phyloP scores from a whole-genome alignment of 2,329 filamentous ascomycete species.

The Lachnellula cervina region DNA sequence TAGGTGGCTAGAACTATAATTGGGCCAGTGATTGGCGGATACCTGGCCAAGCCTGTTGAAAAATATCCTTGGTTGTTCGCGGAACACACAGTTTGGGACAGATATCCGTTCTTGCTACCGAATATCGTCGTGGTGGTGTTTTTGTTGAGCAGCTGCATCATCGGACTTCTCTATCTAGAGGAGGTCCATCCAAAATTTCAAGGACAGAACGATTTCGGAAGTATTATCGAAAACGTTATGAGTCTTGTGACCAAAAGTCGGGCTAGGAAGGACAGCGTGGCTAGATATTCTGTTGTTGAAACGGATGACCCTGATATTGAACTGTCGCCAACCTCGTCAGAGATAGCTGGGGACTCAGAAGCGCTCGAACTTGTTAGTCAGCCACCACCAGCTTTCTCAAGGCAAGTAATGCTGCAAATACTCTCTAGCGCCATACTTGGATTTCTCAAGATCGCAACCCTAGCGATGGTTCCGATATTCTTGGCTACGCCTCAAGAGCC shows the following conservation, averaged over 20 bases:
- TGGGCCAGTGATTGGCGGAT: constrained; percentile 81
- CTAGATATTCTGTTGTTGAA: neutral
- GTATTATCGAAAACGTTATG: neutral
- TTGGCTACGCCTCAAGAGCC: neutral
- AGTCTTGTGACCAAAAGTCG: neutral
- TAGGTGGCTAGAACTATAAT: constrained; percentile 49
- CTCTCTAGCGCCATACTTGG: neutral
- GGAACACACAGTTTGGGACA: constrained; percentile 69
- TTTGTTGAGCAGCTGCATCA: neutral
- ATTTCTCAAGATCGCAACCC: neutral
- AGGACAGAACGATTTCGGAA: neutral
- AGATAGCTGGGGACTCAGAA: neutral
- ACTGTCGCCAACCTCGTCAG: neutral
- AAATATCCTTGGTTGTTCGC: constrained; percentile 67
- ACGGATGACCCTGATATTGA: neutral
- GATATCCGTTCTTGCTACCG: constrained; percentile 79
- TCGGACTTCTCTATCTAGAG: neutral
- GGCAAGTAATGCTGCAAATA: neutral
- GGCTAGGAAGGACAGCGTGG: neutral
- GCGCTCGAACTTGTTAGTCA: neutral
- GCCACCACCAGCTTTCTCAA: neutral
- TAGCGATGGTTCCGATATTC: neutral
- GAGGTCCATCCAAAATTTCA: constrained; percentile 1
- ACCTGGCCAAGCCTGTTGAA: constrained; percentile 76
- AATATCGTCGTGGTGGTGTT: constrained; percentile 66